Evolutionary conservation across 2,329 filamentous ascomycete species (phyloP), one percentile per base, ranked within the genome.

Genomic region (Plectosphaerella plurivora): DNA sequence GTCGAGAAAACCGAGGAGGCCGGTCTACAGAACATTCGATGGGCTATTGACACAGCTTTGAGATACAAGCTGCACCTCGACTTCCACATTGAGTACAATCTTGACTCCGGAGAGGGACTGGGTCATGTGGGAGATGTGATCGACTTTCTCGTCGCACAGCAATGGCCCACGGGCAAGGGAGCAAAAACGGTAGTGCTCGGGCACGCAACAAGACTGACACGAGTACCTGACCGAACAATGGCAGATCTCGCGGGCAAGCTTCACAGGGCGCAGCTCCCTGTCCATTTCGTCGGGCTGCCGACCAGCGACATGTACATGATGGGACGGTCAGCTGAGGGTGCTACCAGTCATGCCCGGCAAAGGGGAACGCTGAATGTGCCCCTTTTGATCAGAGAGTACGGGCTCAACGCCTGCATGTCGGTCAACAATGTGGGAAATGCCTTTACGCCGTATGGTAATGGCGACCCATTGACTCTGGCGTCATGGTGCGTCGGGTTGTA

Each of bases 281-380:
- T 90, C 6, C 77, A 78, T 48, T 88, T 90, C 57, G 79, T 89
- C 9, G 87, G 86, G 0, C 68, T 90, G 7, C 86, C 87, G 1
- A 88, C 82, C 0, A 88, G 84, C 42, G 86, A 89, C 67, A 64
- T 89, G 3, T 88, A 84, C 66, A 89, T 89, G 84, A 88, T 89
- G 76, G 79, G 70, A 57, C 75, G 65, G 49, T 73, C 65, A 45
- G 66, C 59, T 52, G 51, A 54, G 8, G 51, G 54, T 5, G 14
- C 3, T 7, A 45, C 55, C 52, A 54, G 48, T 42, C 63, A 63
- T 50, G 49, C 50, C 8, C 61, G 70, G 7, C 70, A 74, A 1
- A 74, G 86, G 54, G 85, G 83, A 1, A 89, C 86, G 0, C 68
- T 89, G 15, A 77, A 82, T 44, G 70, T 89, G 1, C 75, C 79